A percentile compares a stretch with the other conserved stretches of the same genome.
These are phyloP conservation scores for Phylloboletellus chloephorus DNA, from an alignment of 1,284 basidiomycete genomes.

Conservation along the genomic window DNA sequence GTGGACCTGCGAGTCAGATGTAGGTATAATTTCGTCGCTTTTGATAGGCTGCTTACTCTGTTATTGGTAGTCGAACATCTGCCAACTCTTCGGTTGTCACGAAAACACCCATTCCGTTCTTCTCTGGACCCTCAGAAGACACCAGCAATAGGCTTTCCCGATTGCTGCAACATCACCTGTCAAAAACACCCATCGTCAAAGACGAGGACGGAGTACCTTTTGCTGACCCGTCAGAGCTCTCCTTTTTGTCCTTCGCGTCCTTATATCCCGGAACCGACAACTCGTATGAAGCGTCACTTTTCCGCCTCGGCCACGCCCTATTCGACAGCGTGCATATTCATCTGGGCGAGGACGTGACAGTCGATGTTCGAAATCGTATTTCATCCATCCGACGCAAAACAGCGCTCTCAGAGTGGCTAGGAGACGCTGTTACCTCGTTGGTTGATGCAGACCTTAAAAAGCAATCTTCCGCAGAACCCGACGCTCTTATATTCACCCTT, in stretches of 20 bases:
- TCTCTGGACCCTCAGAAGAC: conserved; percentile 33
- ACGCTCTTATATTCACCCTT: conserved; percentile 64
- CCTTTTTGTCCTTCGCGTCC: conserved; percentile 75
- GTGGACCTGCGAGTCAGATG: conserved; percentile 47
- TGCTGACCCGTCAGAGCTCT: conserved; percentile 54
- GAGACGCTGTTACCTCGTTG: conserved; percentile 64
- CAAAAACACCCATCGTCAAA: conserved; percentile 63
- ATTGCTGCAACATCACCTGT: conserved; percentile 77
- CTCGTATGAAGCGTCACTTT: conserved; percentile 75
- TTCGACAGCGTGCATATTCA: conserved; percentile 83
- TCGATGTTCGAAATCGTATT: conserved; percentile 58
- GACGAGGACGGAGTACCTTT: conserved; percentile 53
- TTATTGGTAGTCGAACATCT: conserved; percentile 39
- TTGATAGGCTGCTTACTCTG: conserved; percentile 9
- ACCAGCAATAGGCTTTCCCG: conserved; percentile 49
- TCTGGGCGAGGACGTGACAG: conserved; percentile 47
- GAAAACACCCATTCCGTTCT: conserved; percentile 43
- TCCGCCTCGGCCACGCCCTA: conserved; percentile 84
- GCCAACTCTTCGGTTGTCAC: conserved; percentile 56
- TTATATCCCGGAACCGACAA: conserved; percentile 72
- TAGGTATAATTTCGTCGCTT: conserved; percentile 33
- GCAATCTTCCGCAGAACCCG: conserved; percentile 42
- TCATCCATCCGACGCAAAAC: conserved; percentile 69
- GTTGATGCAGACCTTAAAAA: conserved; percentile 75
- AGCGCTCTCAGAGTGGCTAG: conserved; percentile 83